These are phyloP conservation scores for Penicillium antarcticum DNA, from an alignment of 495 filamentous ascomycete species.

Conservation along the genomic window DNA sequence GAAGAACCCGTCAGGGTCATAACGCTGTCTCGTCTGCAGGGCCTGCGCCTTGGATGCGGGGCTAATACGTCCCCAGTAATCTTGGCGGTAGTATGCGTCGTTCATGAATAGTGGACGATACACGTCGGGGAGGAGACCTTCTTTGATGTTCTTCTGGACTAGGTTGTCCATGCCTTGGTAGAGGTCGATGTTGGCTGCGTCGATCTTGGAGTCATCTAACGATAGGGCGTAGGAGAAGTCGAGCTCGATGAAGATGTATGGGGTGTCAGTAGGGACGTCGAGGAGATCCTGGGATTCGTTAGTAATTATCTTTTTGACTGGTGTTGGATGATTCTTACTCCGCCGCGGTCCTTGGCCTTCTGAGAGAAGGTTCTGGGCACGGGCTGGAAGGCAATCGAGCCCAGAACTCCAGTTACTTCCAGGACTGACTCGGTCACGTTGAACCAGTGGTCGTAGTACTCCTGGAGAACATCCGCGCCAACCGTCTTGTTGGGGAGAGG, in stretches of 20 bases:
- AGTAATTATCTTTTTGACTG: background rate
- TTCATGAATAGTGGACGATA: conserved; percentile 61
- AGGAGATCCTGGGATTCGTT: conserved; percentile 42
- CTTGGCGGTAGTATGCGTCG: conserved; percentile 54
- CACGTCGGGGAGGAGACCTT: conserved; percentile 45
- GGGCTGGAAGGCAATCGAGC: conserved; percentile 55
- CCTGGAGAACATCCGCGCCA: conserved; percentile 39
- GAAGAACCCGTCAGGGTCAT: conserved; percentile 58
- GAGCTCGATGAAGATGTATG: conserved; percentile 56
- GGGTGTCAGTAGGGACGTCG: conserved; percentile 45
- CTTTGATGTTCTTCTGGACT: conserved; percentile 35
- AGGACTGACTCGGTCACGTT: conserved; percentile 39
- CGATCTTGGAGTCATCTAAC: conserved; percentile 43
- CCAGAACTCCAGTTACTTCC: conserved; percentile 45
- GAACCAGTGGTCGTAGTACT: conserved; percentile 51
- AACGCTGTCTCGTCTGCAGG: conserved; percentile 39
- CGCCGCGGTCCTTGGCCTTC: conserved; percentile 45
- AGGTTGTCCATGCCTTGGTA: conserved; percentile 30
- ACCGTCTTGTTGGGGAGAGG: conserved; percentile 45
- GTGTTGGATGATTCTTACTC: conserved; percentile 23
- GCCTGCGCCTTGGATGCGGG: conserved; percentile 40
- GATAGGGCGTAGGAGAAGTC: conserved; percentile 50
- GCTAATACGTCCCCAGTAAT: conserved; percentile 55
- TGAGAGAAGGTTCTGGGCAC: conserved; percentile 48
- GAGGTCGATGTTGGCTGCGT: conserved; percentile 44